phyloP scores from a whole-genome alignment of 2,329 filamentous ascomycete species.

The Leptographium lundbergii region DNA sequence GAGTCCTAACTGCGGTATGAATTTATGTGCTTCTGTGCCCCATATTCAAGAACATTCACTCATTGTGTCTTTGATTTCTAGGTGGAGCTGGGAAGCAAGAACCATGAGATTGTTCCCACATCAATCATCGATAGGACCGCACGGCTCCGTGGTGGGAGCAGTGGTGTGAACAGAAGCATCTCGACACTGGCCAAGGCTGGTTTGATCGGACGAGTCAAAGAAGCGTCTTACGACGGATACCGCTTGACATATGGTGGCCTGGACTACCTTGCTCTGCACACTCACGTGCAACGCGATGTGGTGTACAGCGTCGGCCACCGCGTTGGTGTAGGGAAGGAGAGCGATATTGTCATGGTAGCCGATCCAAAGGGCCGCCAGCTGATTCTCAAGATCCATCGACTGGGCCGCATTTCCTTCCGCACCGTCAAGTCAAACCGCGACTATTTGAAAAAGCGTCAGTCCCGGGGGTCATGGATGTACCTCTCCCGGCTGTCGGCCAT shows the following conservation, averaged over 20 bases:
- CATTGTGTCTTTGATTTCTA: conserved; percentile 22
- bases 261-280: conserved; percentile 92
- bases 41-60: neutral
- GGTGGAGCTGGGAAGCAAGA: conserved; percentile 89
- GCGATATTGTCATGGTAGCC: conserved; percentile 90
- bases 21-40: neutral
- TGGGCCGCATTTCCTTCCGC: conserved; percentile 92
- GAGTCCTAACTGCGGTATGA: conserved; percentile 75
- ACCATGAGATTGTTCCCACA: conserved; percentile 94
- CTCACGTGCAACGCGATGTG: conserved; percentile 64
- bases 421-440: conserved; percentile 93
- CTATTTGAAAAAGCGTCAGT: conserved; percentile 66
- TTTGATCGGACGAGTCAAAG: conserved; percentile 84
- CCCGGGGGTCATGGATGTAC: conserved; percentile 85
- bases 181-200: conserved; percentile 84
- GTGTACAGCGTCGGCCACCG: conserved; percentile 91
- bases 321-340: conserved; percentile 94
- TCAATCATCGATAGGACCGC: conserved; percentile 75
- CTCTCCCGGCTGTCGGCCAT: conserved; percentile 84
- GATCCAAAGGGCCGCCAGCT: conserved; percentile 62
- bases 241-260: conserved; percentile 91
- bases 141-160: conserved; percentile 63
- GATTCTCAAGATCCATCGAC: conserved; percentile 89
- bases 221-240: conserved; percentile 96
- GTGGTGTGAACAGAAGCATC: conserved; percentile 74